These are phyloP conservation scores for Salvia sclarea DNA, from an alignment of 305 asterid genomes.

Conservation along the genomic window DNA sequence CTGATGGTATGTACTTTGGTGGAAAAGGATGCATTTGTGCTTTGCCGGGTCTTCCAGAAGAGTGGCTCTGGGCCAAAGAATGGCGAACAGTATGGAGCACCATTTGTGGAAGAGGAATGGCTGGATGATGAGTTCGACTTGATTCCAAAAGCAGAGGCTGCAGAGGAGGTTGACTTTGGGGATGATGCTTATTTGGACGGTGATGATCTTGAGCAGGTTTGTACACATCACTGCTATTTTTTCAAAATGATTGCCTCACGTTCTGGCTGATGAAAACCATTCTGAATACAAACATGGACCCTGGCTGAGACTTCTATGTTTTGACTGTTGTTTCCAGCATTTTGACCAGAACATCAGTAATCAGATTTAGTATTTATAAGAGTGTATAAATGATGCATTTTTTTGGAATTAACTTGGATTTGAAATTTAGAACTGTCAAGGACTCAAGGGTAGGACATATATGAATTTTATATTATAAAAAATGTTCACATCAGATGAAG, in stretches of 20 bases:
- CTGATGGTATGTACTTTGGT: slow-evolving; percentile 25
- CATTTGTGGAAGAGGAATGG: slow-evolving; percentile 96
- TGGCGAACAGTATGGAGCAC: slow-evolving; percentile 98
- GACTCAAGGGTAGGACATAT: not conserved
- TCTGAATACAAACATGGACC: not conserved
- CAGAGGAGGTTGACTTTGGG: slow-evolving; percentile 58
- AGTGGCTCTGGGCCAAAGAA: slow-evolving; percentile 98
- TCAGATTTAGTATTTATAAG: not conserved
- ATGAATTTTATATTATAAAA: not conserved
- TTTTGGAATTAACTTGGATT: not conserved
- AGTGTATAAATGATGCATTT: not conserved
- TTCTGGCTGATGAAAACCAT: not conserved
- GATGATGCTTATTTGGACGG: slow-evolving; percentile 69
- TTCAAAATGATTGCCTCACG: not conserved
- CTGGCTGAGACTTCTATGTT: not conserved
- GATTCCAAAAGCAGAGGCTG: slow-evolving; percentile 54
- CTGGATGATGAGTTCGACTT: slow-evolving; percentile 61
- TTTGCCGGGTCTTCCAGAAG: slow-evolving; percentile 96
- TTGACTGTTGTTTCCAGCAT: not conserved
- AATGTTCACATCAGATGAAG: not conserved
- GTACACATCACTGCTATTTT: slow-evolving; percentile 15
- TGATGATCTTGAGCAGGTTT: slow-evolving; percentile 85
- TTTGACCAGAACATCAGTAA: too few relatives aligned
- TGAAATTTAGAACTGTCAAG: not conserved
- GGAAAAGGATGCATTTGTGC: slow-evolving; percentile 78